Evolutionary conservation across 2,329 filamentous ascomycete genomes (phyloP), one percentile per base, ranked within the genome.

Genomic region (Bretziella fagacearum): DNA sequence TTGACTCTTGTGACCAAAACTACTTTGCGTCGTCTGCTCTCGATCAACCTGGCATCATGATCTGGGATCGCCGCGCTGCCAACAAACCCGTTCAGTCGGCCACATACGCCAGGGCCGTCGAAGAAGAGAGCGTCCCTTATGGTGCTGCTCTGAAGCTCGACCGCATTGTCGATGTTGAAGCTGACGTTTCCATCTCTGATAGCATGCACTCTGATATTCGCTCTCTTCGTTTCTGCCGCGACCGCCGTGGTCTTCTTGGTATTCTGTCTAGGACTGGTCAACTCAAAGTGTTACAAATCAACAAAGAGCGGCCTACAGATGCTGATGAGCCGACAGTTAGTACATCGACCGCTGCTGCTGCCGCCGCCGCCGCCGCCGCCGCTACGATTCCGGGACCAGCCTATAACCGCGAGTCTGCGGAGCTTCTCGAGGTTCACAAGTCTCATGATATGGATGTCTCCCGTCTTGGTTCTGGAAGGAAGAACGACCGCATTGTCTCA

Each of bases 11-110:
- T 18, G 81, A 93, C 55, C 76, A 80, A 53, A 86, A 91, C 55
- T 89, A 86, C 60, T 89, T 91, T 62, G 78, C 84, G 1, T 87
- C 84, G 1, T 84, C 82, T 11, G 79, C 80, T 2, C 65, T 84
- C 10, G 81, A 84, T 50, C 78, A 84, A 43, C 79, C 83, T 0
- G 76, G 77, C 6, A 69, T 89, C 44, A 78, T 81, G 59, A 70
- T 89, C 26, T 89, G 83, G 83, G 83, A 89, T 57, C 74, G 79
- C 22, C 77, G 83, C 36, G 72, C 71, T n/a, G 69, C 67, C 10
- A 65, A 65, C 17, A 68, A 71, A 8, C 61, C 67, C 1, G 60
- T 69, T 8, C 69, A 71, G 6, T 76, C 73, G 8, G 61, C 66
- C 10, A 60, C 63, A 11, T 81, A 80, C 53, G 55, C 69, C 11